Percentiles rank a stretch among this genome's conserved stretches.
Conservation (phyloP, 805 yeast species). For the Yamadazyma sp. region DNA sequence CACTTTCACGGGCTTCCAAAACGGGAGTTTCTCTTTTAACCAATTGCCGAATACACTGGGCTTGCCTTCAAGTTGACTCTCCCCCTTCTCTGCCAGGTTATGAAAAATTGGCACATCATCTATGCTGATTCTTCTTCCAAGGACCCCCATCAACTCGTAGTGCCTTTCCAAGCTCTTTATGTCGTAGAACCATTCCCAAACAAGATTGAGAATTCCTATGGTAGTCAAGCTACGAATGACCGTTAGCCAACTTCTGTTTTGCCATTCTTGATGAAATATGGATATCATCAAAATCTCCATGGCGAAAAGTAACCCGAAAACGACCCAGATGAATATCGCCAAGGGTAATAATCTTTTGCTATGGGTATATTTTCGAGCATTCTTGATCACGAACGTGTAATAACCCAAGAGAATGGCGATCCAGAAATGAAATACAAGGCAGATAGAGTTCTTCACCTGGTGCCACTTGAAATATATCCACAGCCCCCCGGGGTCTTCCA, state of each 20-base stretch:
- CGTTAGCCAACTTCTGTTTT: slow-evolving; percentile 50
- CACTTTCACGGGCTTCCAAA: slow-evolving; percentile 7
- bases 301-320: slow-evolving; percentile 39
- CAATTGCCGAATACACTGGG: background rate
- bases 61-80: background rate
- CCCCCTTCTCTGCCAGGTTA: background rate
- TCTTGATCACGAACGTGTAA: slow-evolving; percentile 39
- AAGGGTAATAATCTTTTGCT: slow-evolving; percentile 47
- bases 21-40: slow-evolving; percentile 2
- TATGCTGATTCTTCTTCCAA: slow-evolving; percentile 57
- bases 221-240: slow-evolving; percentile 45
- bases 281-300: slow-evolving; percentile 27
- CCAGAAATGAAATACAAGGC: slow-evolving; percentile 28
- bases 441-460: slow-evolving; percentile 27
- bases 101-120: slow-evolving; percentile 35
- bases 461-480: slow-evolving; percentile 16
- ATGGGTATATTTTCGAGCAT: slow-evolving; percentile 43
- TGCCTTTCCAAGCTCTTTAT: slow-evolving; percentile 50
- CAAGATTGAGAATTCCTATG: slow-evolving; percentile 49
- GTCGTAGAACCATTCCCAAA: slow-evolving; percentile 68
- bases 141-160: slow-evolving; percentile 54
- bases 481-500: background rate
- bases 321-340: slow-evolving; percentile 43
- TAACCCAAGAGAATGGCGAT: slow-evolving; percentile 33
- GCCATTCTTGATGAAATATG: slow-evolving; percentile 30